Evolutionary conservation across 495 filamentous ascomycete genomes (phyloP).

Genomic region (Hypomontagnella submonticulosa): DNA sequence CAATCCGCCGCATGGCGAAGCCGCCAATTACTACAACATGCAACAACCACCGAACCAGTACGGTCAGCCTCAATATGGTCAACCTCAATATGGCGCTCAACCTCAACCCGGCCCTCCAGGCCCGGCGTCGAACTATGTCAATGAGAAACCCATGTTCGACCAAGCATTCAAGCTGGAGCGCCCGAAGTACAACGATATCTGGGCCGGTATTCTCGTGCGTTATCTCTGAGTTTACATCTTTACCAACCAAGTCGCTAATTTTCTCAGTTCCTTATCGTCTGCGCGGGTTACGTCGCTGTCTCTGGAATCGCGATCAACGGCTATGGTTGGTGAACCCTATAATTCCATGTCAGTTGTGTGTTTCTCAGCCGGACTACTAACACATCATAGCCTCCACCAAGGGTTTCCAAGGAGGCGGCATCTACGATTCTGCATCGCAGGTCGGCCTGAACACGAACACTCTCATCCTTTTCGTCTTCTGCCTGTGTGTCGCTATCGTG

Average conservation of each 20-base stretch:
- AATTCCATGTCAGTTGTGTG: background rate
- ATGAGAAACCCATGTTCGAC: constrained; percentile 72
- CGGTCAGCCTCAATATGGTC: constrained; percentile 31
- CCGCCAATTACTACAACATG: constrained; percentile 37
- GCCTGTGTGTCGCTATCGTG: constrained; percentile 74
- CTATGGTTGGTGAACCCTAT: constrained; percentile 63
- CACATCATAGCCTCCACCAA: constrained; percentile 59
- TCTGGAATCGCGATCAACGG: constrained; percentile 80
- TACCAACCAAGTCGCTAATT: too few species aligned
- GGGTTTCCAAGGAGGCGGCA: constrained; percentile 75
- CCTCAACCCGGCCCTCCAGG: constrained; percentile 26
- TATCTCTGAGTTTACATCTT: background rate
- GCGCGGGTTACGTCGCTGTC: constrained; percentile 79
- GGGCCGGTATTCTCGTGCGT: constrained; percentile 81
- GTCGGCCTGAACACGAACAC: constrained; percentile 85
- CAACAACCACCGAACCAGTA: constrained; percentile 33
- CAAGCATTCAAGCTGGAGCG: constrained; percentile 81
- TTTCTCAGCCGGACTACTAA: constrained; percentile 19
- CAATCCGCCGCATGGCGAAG: constrained; percentile 42
- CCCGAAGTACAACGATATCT: constrained; percentile 89
- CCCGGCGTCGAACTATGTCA: constrained; percentile 32
- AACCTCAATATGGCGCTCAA: constrained; percentile 16
- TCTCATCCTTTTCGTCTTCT: constrained; percentile 82
- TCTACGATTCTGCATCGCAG: constrained; percentile 74
- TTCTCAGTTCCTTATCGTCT: constrained; percentile 72